Conservation (phyloP, 139 green algal species). For the Trebouxia sp. region DNA sequence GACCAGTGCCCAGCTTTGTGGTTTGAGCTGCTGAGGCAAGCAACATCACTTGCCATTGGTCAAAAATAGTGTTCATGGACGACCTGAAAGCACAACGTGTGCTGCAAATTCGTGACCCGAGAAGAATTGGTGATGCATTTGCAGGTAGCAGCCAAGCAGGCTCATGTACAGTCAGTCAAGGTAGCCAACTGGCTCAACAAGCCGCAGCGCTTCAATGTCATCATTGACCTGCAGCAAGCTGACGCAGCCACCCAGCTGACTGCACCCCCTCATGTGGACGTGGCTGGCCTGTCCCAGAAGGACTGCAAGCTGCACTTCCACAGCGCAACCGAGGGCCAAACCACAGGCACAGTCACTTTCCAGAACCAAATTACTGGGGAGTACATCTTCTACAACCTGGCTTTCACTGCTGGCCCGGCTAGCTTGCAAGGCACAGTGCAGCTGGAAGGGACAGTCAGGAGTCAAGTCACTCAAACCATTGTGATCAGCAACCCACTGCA, state of each 20-base stretch:
- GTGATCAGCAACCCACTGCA: conserved; percentile 69
- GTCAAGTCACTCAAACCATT: conserved; percentile 43
- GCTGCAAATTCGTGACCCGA: no score
- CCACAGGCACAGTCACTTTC: conserved; percentile 67
- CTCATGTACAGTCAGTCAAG: conserved; percentile 57
- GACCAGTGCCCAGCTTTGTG: no score
- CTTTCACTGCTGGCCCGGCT: conserved; percentile 51
- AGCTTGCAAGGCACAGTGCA: conserved; percentile 43
- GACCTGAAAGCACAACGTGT: background rate
- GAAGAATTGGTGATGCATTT: no score
- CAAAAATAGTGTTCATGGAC: background rate
- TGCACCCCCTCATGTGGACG: conserved; percentile 2
- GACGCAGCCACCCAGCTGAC: conserved; percentile 50
- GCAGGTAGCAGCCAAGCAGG: conserved; percentile 58
- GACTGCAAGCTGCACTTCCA: conserved; percentile 71
- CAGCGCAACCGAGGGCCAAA: conserved; percentile 55
- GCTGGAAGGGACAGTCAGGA: conserved; percentile 72
- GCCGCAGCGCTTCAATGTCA: conserved; percentile 74
- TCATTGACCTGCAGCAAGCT: conserved; percentile 42
- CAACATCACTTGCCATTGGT: background rate
- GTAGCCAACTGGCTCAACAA: conserved; percentile 79
- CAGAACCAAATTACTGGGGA: conserved; percentile 73
- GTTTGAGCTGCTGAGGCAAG: no score
- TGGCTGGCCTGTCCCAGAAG: conserved; percentile 54
- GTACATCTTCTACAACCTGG: conserved; percentile 76